A percentile compares a stretch with the other conserved stretches of the same genome.
These are phyloP conservation scores for Cutaneotrichosporon dermatis DNA, from an alignment of 1,284 basidiomycete genomes.

Conservation along the genomic window DNA sequence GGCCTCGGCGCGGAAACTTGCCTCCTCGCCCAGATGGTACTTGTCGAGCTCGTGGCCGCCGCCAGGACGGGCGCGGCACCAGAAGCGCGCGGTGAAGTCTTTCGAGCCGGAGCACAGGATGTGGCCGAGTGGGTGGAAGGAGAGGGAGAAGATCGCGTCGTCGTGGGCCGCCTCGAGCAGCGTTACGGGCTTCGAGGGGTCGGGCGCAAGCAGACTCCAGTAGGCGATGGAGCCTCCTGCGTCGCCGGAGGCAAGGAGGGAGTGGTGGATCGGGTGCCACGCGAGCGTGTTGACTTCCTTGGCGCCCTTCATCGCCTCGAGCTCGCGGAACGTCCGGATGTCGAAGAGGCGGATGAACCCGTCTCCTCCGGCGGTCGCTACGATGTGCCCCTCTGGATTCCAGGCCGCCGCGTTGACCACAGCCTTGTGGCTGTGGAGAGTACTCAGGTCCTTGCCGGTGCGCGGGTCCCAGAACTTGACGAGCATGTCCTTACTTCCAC, in stretches of 20 bases:
- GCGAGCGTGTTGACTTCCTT: constrained; percentile 95
- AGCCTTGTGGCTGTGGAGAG: constrained; percentile 94
- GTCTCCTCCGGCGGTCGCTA: constrained; percentile 91
- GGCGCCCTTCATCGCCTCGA: constrained; percentile 73
- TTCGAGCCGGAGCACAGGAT: constrained; percentile 87
- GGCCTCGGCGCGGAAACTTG: constrained; percentile 49
- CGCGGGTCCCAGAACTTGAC: constrained; percentile 99
- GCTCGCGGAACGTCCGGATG: constrained; percentile 94
- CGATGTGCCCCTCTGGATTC: constrained; percentile 87
- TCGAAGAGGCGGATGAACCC: constrained; percentile 96
- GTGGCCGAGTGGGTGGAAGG: constrained; percentile 94
- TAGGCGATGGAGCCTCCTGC: constrained; percentile 88
- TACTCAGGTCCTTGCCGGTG: constrained; percentile 77
- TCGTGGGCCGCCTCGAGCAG: constrained; percentile 90
- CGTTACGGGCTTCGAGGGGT: constrained; percentile 60
- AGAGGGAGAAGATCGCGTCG: constrained; percentile 91
- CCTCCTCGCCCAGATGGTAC: constrained; percentile 46
- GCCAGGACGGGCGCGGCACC: constrained; percentile 71
- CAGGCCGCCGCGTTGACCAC: constrained; percentile 88
- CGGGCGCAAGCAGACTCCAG: constrained; percentile 68
- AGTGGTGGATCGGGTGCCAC: constrained; percentile 91
- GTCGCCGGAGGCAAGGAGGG: constrained; percentile 83
- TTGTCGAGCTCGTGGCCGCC: constrained; percentile 61
- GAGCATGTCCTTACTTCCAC: constrained; percentile 93
- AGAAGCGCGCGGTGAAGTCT: constrained; percentile 96